Evolutionary conservation across 345 rosid genomes (phyloP).

Genomic region (Anastatica hierochuntica): DNA sequence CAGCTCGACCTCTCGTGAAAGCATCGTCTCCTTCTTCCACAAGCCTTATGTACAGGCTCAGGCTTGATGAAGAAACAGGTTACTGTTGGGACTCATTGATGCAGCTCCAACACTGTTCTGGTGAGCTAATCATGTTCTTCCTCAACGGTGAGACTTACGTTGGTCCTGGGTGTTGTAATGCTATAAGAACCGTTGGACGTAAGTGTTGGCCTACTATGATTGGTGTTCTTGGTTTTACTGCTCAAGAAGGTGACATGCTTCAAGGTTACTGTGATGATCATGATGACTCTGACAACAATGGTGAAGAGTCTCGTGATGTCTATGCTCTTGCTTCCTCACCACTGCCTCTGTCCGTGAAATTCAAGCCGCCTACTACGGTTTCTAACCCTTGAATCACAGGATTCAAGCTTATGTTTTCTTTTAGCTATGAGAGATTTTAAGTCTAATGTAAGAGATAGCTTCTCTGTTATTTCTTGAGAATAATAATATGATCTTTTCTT

Average conservation of each 20-base stretch:
- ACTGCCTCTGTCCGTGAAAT: not conserved
- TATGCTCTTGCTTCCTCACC: slow-evolving; percentile 21
- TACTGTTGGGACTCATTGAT: slow-evolving; percentile 68
- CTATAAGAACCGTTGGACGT: slow-evolving; percentile 36
- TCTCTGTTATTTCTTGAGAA: slow-evolving; percentile 6
- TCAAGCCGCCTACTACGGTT: slow-evolving; percentile 5
- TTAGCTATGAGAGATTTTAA: not conserved
- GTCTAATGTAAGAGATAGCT: slow-evolving; percentile 10
- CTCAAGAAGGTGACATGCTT: slow-evolving; percentile 54
- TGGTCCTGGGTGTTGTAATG: slow-evolving; percentile 55
- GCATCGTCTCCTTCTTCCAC: slow-evolving; percentile 15
- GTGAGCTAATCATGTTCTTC: slow-evolving; percentile 63
- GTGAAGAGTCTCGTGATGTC: not conserved
- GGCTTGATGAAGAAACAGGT: slow-evolving; percentile 35
- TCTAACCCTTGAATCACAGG: slow-evolving; percentile 9
- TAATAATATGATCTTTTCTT: not conserved
- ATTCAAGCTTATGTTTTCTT: not conserved
- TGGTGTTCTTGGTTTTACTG: slow-evolving; percentile 47
- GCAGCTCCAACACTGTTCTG: slow-evolving; percentile 69
- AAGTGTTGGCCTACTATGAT: slow-evolving; percentile 65
- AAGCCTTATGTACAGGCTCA: slow-evolving; percentile 30
- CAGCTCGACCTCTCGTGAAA: slow-evolving; percentile 21
- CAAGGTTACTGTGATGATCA: slow-evolving; percentile 58
- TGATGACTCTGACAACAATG: not conserved
- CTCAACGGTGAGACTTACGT: slow-evolving; percentile 60